Evolutionary conservation across 352 stramenopile species (phyloP).

Genomic region (Phytophthora kernoviae): DNA sequence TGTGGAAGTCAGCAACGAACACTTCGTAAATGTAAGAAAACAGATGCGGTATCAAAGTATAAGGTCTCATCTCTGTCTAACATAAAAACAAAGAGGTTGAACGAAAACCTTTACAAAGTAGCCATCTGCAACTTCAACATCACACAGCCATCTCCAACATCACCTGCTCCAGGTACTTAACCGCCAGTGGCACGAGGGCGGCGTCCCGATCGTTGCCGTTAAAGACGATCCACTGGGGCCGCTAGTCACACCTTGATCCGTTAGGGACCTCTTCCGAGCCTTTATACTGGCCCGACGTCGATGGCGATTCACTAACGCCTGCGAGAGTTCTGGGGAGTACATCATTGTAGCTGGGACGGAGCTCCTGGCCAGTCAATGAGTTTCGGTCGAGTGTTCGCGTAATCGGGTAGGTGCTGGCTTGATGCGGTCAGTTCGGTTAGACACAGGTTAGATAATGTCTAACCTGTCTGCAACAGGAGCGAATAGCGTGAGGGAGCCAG

Average conservation of each 20-base stretch:
- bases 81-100: no score
- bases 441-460: background rate
- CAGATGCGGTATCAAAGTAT: no score
- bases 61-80: no score
- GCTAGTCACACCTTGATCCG: constrained; percentile 13
- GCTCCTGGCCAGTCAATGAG: background rate
- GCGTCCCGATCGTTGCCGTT: constrained; percentile 36
- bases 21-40: no score
- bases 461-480: background rate
- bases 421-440: no score
- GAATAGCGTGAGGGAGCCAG: no score
- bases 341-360: constrained; percentile 25
- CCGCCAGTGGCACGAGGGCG: constrained; percentile 37
- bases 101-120: no score
- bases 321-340: constrained; percentile 38
- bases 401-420: background rate
- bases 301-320: constrained; percentile 27
- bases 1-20: no score
- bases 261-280: constrained; percentile 31
- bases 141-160: constrained; percentile 45
- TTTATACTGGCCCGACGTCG: constrained; percentile 29
- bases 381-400: constrained; percentile 14
- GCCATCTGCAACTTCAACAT: no score
- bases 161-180: constrained; percentile 64
- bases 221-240: constrained; percentile 13